Base-by-base conservation (phyloP, 768 basidiomycete genomes). In the Mycena belliarum region DNA sequence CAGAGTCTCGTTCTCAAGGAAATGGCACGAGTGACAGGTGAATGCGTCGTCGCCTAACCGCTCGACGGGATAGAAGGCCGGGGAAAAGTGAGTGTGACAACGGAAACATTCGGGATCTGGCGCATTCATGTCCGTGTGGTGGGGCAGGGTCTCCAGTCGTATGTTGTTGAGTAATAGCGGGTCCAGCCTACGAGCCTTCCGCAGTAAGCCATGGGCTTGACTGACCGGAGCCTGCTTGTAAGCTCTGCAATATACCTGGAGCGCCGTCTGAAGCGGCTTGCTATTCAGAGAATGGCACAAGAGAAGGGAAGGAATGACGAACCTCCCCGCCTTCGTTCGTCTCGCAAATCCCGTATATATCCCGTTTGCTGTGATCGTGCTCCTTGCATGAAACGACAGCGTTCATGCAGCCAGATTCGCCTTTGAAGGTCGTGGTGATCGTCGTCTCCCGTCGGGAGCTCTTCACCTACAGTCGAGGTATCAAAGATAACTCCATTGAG, bases 131-230 rank as follows among this genome's bases (percentile, higher is more conserved):
- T 54, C 52, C 26, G 51, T n/a, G 53, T 59, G 46, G 32, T 60
- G 61, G 20, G 53, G 53, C 38, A 65, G 65, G 25, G 68, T 57
- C 32, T 85, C 82, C 43, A 54, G 69, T 57, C 77, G 80, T 32
- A 73, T 68, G 61, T 82, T 82, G 60, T 50, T 63, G 25, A 55
- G 38, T 15, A 94, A 75, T 44, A 92, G 78, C 28, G 76, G 74
- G 67, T 98, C 96, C 20, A 98, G 77, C 18, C 93, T 84, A 18
- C 85, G 84, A 9, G 95, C 95, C 72, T 95, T 95, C 49, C 96
- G 90, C 24, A 97, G 82, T 7, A 95, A 80, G 2, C 86, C 90
- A 69, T 96, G 93, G 2, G 92, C 86, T 64, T 90, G 86, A 14
- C 77, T 76, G 3, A 86, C 75, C 1, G 79, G 77, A 8, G 88